Conservation (phyloP, 768 basidiomycete genomes). For the Phlebiopsis flavidoalba region DNA sequence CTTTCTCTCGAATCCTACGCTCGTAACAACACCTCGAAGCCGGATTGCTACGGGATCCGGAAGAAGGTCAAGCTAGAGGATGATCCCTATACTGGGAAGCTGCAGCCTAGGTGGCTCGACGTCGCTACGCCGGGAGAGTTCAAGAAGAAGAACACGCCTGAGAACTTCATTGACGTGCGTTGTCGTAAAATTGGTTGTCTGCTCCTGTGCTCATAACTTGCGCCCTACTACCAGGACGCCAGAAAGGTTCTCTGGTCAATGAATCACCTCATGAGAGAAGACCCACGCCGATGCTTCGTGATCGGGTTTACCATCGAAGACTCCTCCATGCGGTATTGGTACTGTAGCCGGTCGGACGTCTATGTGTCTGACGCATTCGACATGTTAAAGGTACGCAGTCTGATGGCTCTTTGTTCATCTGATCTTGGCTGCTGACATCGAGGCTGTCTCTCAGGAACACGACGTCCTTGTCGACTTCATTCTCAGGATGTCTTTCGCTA, state of each 20-base stretch:
- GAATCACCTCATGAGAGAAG: slow-evolving; percentile 23
- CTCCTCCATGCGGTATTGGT: slow-evolving; percentile 25
- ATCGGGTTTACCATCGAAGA: slow-evolving; percentile 27
- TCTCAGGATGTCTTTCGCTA: neutral
- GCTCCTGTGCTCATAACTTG: neutral
- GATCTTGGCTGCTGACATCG: neutral
- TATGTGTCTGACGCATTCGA: slow-evolving; percentile 15
- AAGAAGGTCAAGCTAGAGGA: neutral
- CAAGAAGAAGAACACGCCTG: neutral
- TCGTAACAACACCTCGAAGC: neutral
- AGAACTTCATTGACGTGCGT: neutral
- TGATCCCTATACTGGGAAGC: neutral
- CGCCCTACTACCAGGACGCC: slow-evolving; percentile 4
- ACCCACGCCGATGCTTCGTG: slow-evolving; percentile 20
- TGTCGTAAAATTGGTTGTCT: neutral
- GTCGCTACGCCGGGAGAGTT: neutral
- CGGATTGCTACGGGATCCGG: neutral
- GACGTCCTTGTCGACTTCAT: neutral
- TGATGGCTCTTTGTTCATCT: neutral
- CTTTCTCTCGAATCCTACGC: neutral
- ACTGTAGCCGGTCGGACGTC: slow-evolving; percentile 16
- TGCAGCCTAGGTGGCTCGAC: neutral
- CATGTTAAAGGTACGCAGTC: slow-evolving; percentile 7
- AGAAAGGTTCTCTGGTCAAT: slow-evolving; percentile 24
- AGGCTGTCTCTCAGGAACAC: neutral